Percentiles rank a stretch among this genome's conserved stretches.
These are phyloP conservation scores for Lodderomyces margitis DNA, from an alignment of 1,139 yeast species.

Conservation along the genomic window DNA sequence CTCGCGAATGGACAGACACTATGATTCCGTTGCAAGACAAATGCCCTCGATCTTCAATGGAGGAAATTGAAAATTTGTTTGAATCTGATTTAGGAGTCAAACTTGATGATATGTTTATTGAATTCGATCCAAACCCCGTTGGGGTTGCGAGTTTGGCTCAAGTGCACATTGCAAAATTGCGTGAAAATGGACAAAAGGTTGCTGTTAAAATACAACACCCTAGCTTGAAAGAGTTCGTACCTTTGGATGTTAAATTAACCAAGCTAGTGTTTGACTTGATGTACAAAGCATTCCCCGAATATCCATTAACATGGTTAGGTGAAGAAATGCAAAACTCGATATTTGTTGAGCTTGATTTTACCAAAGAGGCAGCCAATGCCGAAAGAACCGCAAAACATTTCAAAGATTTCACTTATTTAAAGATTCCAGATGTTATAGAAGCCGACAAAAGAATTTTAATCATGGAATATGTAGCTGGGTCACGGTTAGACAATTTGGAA, in stretches of 20 bases:
- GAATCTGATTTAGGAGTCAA: conserved; percentile 59
- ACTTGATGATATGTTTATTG: conserved; percentile 63
- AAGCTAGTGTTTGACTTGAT: conserved; percentile 71
- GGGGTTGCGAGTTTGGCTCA: conserved; percentile 98
- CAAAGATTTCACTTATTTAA: conserved; percentile 65
- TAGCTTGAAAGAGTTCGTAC: conserved; percentile 79
- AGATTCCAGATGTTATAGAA: conserved; percentile 70
- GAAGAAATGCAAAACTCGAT: conserved; percentile 87
- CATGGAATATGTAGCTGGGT: conserved; percentile 86
- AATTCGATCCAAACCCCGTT: conserved; percentile 71
- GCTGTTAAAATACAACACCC: conserved; percentile 98
- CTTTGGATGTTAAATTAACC: conserved; percentile 81
- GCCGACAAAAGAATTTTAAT: conserved; percentile 72
- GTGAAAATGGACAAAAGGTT: conserved; percentile 65
- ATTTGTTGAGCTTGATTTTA: conserved; percentile 83
- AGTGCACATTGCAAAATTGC: conserved; percentile 77
- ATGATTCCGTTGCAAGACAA: conserved; percentile 91
- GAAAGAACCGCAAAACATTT: conserved; percentile 66
- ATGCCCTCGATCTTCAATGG: conserved; percentile 79
- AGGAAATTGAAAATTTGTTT: conserved; percentile 68
- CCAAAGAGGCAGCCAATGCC: conserved; percentile 84
- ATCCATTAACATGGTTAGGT: conserved; percentile 89
- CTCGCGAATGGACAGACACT: conserved; percentile 91
- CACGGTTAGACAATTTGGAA: conserved; percentile 73
- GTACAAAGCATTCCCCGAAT: conserved; percentile 84